These are phyloP conservation scores for Cystobasidiopsis lactophilus DNA, from an alignment of 768 basidiomycete species.

Conservation along the genomic window DNA sequence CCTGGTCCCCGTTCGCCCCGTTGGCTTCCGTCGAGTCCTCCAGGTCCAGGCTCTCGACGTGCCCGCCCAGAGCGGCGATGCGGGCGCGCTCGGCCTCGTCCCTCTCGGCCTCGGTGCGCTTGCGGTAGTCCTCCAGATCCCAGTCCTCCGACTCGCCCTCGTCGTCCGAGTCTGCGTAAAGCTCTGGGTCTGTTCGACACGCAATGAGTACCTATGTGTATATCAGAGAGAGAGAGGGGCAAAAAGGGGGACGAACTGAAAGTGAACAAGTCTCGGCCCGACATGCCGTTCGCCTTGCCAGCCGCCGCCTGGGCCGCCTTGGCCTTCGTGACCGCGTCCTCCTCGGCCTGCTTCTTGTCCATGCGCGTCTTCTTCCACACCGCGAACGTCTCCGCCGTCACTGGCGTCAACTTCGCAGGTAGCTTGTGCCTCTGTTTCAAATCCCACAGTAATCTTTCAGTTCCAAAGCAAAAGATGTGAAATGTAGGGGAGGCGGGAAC, in stretches of 20 bases:
- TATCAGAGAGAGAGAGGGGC: not conserved
- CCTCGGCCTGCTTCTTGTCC: slow-evolving; percentile 84
- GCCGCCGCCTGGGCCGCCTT: slow-evolving; percentile 62
- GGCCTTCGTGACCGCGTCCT: slow-evolving; percentile 53
- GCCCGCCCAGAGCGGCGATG: not conserved
- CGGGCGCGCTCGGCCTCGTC: slow-evolving; percentile 30
- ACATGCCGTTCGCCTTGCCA: slow-evolving; percentile 82
- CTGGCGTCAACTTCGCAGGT: slow-evolving; percentile 68
- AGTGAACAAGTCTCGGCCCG: slow-evolving; percentile 85
- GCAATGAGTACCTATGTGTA: not conserved
- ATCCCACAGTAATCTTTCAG: not conserved
- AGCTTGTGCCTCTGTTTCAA: slow-evolving; percentile 71
- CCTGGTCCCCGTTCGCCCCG: too few relatives aligned
- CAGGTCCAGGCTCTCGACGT: not conserved
- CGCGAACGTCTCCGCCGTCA: slow-evolving; percentile 75
- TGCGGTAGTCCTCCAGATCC: slow-evolving; percentile 36
- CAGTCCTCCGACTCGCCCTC: slow-evolving; percentile 31
- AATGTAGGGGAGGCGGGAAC: too few relatives aligned
- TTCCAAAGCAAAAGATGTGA: not conserved
- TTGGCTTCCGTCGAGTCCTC: too few relatives aligned
- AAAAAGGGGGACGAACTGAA: slow-evolving; percentile 53
- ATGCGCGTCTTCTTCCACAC: slow-evolving; percentile 85
- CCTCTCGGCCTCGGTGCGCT: slow-evolving; percentile 41
- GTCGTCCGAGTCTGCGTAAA: slow-evolving; percentile 50
- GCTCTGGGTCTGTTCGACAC: slow-evolving; percentile 9